Evolutionary conservation across 129 eudicot genomes (phyloP).

Genomic region (Kitagawia praeruptora): DNA sequence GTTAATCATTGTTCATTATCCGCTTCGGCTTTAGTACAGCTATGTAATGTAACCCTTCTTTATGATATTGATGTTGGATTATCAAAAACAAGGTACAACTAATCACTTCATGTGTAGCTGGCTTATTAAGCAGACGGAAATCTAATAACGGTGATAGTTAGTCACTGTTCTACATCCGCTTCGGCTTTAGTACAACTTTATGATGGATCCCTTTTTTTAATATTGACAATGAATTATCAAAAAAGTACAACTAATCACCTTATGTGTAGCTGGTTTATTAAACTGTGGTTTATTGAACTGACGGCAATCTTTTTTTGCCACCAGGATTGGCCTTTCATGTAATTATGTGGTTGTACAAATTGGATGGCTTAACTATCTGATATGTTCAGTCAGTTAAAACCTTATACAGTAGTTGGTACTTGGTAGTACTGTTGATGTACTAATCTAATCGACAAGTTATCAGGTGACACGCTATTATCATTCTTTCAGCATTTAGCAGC

Average conservation of each 20-base stretch:
- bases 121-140: not conserved
- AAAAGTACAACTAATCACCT: not conserved
- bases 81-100: not conserved
- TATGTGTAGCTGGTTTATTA: not conserved
- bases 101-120: not conserved
- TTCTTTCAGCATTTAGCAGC: not conserved
- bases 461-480: not conserved
- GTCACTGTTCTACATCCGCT: not conserved
- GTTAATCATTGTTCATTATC: not conserved
- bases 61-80: not conserved
- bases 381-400: too few relatives aligned
- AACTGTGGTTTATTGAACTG: not conserved
- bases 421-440: not conserved
- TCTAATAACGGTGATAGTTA: not conserved
- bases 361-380: not conserved
- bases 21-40: not conserved
- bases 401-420: too few relatives aligned
- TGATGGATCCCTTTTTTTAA: not conserved
- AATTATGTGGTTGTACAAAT: not conserved
- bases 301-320: not conserved
- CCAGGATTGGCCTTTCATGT: not conserved
- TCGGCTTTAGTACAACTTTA: not conserved
- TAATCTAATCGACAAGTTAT: not conserved
- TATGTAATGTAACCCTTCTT: not conserved
- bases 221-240: not conserved